Percentiles rank a stretch among this genome's conserved stretches.
phyloP scores from a whole-genome alignment of 495 filamentous ascomycete species.

The Neurospora tetrasperma region DNA sequence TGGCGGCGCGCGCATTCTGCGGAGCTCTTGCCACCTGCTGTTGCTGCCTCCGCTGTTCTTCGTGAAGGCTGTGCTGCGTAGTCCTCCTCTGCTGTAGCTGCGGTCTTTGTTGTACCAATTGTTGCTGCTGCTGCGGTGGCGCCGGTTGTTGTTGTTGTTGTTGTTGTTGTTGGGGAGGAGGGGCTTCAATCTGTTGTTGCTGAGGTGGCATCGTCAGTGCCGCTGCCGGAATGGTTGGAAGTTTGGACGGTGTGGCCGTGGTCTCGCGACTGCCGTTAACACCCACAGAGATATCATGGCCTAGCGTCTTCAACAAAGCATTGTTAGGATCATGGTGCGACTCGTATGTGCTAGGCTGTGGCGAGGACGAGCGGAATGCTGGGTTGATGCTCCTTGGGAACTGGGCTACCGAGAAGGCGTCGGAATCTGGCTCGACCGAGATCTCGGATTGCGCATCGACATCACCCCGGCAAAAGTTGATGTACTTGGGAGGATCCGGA shows the following conservation, averaged over 20 bases:
- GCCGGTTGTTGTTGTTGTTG: neutral
- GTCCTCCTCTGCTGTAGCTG: neutral
- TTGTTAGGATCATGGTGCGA: slow-evolving; percentile 79
- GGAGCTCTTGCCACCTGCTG: slow-evolving; percentile 10
- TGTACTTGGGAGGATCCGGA: slow-evolving; percentile 92
- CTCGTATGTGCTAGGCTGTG: slow-evolving; percentile 66
- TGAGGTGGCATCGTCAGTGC: neutral
- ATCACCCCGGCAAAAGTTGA: slow-evolving; percentile 96
- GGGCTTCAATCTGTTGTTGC: neutral
- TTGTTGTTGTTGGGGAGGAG: neutral
- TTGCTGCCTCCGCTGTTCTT: slow-evolving; percentile 1
- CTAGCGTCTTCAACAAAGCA: slow-evolving; percentile 52
- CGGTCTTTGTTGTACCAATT: slow-evolving; percentile 7
- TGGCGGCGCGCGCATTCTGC: neutral
- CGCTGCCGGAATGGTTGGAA: slow-evolving; percentile 8
- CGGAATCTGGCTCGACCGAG: slow-evolving; percentile 52
- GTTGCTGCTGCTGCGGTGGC: slow-evolving; percentile 9
- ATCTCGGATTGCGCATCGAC: slow-evolving; percentile 69
- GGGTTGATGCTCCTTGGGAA: slow-evolving; percentile 94
- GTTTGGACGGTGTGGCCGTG: slow-evolving; percentile 45
- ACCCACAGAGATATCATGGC: slow-evolving; percentile 26
- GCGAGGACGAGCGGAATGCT: slow-evolving; percentile 86
- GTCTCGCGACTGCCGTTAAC: slow-evolving; percentile 35
- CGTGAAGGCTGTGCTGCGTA: neutral
- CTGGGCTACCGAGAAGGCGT: slow-evolving; percentile 84